A percentile compares a stretch with the other conserved stretches of the same genome.
Evolutionary conservation across 306 rosid genomes (phyloP).

Genomic region (Alnus glutinosa): DNA sequence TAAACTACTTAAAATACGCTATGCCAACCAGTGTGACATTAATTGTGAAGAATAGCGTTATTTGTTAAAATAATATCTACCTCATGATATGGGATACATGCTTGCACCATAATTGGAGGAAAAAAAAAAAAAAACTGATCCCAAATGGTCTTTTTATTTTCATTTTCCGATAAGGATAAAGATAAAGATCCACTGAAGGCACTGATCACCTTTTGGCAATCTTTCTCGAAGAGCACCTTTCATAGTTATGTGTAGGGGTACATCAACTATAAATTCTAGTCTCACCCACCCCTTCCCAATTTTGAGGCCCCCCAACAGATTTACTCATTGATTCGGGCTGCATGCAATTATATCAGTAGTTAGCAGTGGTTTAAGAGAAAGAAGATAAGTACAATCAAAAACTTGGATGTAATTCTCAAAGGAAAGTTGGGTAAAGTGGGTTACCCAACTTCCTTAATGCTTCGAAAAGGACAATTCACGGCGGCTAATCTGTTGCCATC

Average conservation of each 20-base stretch:
- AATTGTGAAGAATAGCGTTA: too few relatives aligned
- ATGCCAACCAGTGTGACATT: too few relatives aligned
- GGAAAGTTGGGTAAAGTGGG: slow-evolving; percentile 4
- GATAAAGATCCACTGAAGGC: background rate
- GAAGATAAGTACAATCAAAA: background rate
- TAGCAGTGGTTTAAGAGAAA: background rate
- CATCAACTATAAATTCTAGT: slow-evolving; percentile 9
- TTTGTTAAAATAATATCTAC: too few relatives aligned
- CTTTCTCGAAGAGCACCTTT: background rate
- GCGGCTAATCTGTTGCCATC: slow-evolving; percentile 9
- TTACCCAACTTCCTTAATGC: background rate
- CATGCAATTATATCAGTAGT: slow-evolving; percentile 27
- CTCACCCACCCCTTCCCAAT: background rate
- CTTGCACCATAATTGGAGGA: too few relatives aligned
- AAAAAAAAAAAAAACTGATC: too few relatives aligned
- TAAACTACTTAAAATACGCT: too few relatives aligned
- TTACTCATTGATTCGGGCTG: background rate
- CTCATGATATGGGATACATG: too few relatives aligned
- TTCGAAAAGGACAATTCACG: background rate
- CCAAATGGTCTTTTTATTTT: too few relatives aligned
- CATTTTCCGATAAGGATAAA: too few relatives aligned
- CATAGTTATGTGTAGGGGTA: slow-evolving; percentile 10
- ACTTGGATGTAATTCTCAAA: background rate
- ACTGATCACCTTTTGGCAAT: background rate
- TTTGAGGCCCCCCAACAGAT: slow-evolving; percentile 13